Evolutionary conservation across 306 rosid genomes (phyloP), one percentile per base, ranked within the genome.

Genomic region (Prunus mume): DNA sequence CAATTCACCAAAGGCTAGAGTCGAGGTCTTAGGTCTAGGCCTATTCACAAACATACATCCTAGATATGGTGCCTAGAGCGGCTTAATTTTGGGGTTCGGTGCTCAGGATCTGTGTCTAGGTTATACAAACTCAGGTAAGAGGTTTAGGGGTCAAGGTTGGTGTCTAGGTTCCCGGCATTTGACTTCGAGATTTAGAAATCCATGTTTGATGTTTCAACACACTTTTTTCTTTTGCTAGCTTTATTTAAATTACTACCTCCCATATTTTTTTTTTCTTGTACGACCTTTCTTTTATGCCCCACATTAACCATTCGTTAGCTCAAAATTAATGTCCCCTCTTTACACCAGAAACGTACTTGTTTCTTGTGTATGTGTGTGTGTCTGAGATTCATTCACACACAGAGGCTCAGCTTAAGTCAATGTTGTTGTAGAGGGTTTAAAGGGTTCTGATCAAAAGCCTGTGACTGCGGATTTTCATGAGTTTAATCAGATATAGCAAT

Each of bases 401-500:
- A 3, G 51, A 30, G 17, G 25, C 58, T 55, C 49, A 72, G 41
- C 20, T 51, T 71, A 20, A 62, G 57, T 72, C 14, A 12, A 14
- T 43, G 68, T 60, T 60, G 18, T 15, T 62, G 49, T 61, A 27
- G 24, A 60, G 22, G 45, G 45, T 73, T 56, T 22, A 12, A 47
- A n/a, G 66, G 50, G 76, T 55, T 65, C 63, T 49, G 32, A 57
- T 43, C 57, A 72, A 41, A 55, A 55, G 41, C 61, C 67, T 41
- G 54, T 45, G 25, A 41, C 83, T n/a, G 19, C 67, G 72, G 78
- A 17, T 78, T 76, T 80, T 66, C 71, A 49, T 65, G 70, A 34
- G 78, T 80, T 65, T 77, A 32, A 71, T 73, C 87, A 25, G 79
- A 88, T 81, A 84, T 81, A 62, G 88, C 38, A 80, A 84, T 64